Base-by-base conservation (phyloP, 805 yeast species). In the Torulaspora quercuum region DNA sequence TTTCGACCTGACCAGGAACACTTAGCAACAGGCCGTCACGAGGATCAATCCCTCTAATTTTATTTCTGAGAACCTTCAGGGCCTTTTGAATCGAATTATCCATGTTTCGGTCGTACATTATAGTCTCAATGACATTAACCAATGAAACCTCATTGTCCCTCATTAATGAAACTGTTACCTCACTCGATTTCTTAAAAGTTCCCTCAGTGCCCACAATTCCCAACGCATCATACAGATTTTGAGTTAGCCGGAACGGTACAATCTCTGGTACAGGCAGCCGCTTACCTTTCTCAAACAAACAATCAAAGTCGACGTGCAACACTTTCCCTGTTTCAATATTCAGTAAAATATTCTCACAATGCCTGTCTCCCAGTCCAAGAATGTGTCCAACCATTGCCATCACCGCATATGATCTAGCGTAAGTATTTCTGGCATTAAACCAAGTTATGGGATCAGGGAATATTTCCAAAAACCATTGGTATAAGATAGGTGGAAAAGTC, bases 311-410 rank as follows among this genome's bases (percentile, higher is more conserved):
- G 37, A 92, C 97, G 59, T 92, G 99, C 44, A 92, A 63, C 0
- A 87, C 76, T 6, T 77, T 78, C 1, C 98, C 98, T 3, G 80
- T 73, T 26, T 70, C 73, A 43, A 81, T 80, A 50, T 80, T 73
- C 24, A 90, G 65, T 37, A 92, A 63, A 13, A 92, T 76, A 53
- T 92, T 92, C 54, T 92, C 99, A 49, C 95, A 83, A 57, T 92
- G 99, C 25, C 99, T 71, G 61, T 92, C 99, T 15, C 99, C 99
- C 33, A 92, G 70, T 6, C 98, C 98, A 17, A 92, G 69, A 29
- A 92, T 77, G 56, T 85, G 86, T 0, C 99, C 98, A 4, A 90
- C 95, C 69, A 92, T 87, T 0, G 97, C 88, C 98, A 94, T 92
- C 0, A 90, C 97, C 0, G 97, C 96, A 17, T 83, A 69, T 0